These are phyloP conservation scores for Peterozyma xylosa DNA, from an alignment of 805 yeast genomes.

Conservation along the genomic window DNA sequence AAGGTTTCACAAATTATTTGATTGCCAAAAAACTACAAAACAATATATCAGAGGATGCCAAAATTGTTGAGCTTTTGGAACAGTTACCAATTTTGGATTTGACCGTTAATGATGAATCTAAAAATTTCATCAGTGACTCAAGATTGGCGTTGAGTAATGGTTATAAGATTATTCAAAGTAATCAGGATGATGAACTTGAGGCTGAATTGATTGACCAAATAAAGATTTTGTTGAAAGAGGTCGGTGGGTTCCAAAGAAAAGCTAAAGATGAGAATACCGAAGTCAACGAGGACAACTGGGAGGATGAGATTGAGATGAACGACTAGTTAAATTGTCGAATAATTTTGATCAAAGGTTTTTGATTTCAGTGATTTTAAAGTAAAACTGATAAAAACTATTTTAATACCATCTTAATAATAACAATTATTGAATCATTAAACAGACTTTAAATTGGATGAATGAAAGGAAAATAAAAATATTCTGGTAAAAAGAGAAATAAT, in stretches of 20 bases:
- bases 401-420: no score
- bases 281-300: constrained; percentile 42
- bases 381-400: no score
- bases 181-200: constrained; percentile 33
- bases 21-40: constrained; percentile 29
- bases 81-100: constrained; percentile 23
- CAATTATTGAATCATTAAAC: no score
- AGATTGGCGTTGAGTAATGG: constrained; percentile 31
- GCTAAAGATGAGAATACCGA: constrained; percentile 26
- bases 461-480: no score
- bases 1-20: constrained; percentile 66
- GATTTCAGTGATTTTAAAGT: no score
- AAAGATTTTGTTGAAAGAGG: constrained; percentile 34
- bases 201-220: constrained; percentile 54
- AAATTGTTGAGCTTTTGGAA: constrained; percentile 31
- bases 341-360: no score
- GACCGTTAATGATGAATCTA: constrained; percentile 21
- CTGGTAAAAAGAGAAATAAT: no score
- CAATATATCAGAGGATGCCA: constrained; percentile 8
- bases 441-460: no score
- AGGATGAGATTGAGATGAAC: constrained; percentile 38
- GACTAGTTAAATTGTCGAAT: constrained; percentile 10
- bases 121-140: constrained; percentile 27
- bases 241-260: constrained; percentile 53
- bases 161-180: constrained; percentile 26